Percentiles rank a stretch among this genome's conserved stretches.
These are phyloP conservation scores for Cyclaneusma minus DNA, from an alignment of 2,329 filamentous ascomycete genomes.

Conservation along the genomic window DNA sequence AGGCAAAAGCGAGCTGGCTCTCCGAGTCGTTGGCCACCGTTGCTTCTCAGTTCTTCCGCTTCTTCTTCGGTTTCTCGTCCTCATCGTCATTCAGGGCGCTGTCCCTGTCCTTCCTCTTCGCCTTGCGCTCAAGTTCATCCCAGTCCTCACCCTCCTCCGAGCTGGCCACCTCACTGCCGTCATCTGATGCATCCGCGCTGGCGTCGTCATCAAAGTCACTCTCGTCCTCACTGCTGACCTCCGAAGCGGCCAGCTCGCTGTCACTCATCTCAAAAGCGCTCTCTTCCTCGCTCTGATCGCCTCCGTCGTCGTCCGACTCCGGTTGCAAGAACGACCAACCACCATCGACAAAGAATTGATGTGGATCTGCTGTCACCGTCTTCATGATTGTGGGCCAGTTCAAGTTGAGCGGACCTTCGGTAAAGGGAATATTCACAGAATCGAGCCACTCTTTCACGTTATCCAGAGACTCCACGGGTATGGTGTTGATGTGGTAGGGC, in stretches of 20 bases:
- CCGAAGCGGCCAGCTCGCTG: conserved; percentile 55
- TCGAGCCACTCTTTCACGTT: conserved; percentile 97
- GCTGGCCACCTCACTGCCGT: conserved; percentile 45
- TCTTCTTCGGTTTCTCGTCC: conserved; percentile 57
- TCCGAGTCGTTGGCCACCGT: conserved; percentile 20
- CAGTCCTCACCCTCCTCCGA: conserved; percentile 64
- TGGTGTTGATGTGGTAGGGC: conserved; percentile 92
- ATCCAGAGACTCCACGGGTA: conserved; percentile 87
- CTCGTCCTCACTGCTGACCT: conserved; percentile 74
- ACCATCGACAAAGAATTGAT: conserved; percentile 88
- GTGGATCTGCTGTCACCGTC: conserved; percentile 85
- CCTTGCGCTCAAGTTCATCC: conserved; percentile 90
- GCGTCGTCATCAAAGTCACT: conserved; percentile 90
- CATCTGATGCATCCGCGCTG: conserved; percentile 67
- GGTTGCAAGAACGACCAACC: conserved; percentile 87
- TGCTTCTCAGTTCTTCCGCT: conserved; percentile 39
- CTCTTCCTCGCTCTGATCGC: conserved; percentile 70
- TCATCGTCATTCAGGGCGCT: conserved; percentile 53
- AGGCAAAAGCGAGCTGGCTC: background rate
- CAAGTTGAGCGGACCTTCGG: conserved; percentile 87
- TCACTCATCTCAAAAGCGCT: conserved; percentile 85
- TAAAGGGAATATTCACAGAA: conserved; percentile 85
- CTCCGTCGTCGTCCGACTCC: conserved; percentile 74
- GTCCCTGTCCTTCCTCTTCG: conserved; percentile 66
- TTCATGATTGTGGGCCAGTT: conserved; percentile 99